Conservation (phyloP, 352 stramenopile genomes). For the Globisporangium polare region DNA sequence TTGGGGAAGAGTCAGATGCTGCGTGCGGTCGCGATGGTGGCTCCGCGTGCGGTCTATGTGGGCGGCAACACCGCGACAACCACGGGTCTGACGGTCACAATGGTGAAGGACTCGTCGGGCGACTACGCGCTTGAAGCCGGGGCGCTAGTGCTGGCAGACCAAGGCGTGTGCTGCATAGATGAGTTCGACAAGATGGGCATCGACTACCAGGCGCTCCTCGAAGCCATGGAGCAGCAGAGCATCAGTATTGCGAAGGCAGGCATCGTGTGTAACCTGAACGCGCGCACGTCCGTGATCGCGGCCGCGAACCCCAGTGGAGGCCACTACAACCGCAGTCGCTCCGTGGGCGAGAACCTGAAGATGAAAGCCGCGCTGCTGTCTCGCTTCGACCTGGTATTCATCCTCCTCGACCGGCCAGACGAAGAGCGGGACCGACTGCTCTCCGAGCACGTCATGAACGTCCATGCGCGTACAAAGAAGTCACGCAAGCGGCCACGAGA, state of each 20-base stretch:
- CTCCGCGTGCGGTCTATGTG: slow-evolving; percentile 94
- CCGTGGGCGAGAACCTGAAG: slow-evolving; percentile 95
- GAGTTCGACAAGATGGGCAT: slow-evolving; percentile 98
- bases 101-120: slow-evolving; percentile 92
- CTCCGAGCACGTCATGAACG: slow-evolving; percentile 95
- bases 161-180: slow-evolving; percentile 97
- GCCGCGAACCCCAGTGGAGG: slow-evolving; percentile 96
- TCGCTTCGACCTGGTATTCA: slow-evolving; percentile 97
- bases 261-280: slow-evolving; percentile 94
- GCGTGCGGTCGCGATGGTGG: slow-evolving; percentile 86
- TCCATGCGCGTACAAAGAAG: slow-evolving; percentile 45
- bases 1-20: slow-evolving; percentile 97
- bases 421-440: slow-evolving; percentile 91
- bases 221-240: slow-evolving; percentile 99
- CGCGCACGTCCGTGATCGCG: slow-evolving; percentile 93
- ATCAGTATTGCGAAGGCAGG: slow-evolving; percentile 91
- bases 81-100: slow-evolving; percentile 95
- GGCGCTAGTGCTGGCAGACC: slow-evolving; percentile 92
- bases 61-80: slow-evolving; percentile 96
- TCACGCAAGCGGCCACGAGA: slow-evolving; percentile 29
- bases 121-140: slow-evolving; percentile 92
- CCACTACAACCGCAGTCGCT: slow-evolving; percentile 95
- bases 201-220: slow-evolving; percentile 91
- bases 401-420: slow-evolving; percentile 94
- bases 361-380: slow-evolving; percentile 95